phyloP scores from a whole-genome alignment of 345 rosid genomes.

The Eucalyptus curtisii region DNA sequence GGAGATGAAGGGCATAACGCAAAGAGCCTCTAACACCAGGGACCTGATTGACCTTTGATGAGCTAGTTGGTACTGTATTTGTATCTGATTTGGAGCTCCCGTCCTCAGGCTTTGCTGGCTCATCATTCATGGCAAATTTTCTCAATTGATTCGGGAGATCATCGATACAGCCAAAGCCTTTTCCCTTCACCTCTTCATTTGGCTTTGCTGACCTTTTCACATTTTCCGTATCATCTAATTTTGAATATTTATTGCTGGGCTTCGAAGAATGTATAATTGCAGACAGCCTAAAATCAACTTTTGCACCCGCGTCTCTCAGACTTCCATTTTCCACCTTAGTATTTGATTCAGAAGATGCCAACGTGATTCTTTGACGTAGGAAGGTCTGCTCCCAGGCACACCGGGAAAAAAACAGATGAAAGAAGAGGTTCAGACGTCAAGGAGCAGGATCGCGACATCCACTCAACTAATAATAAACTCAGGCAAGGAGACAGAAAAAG shows the following conservation, averaged over 20 bases:
- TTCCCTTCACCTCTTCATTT: not conserved
- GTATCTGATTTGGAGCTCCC: not conserved
- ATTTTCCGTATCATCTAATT: not conserved
- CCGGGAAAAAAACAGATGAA: not conserved
- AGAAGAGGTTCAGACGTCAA: not conserved
- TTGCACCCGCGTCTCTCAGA: not conserved
- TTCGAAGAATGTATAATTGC: not conserved
- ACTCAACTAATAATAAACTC: not conserved
- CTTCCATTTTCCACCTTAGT: not conserved
- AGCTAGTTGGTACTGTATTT: not conserved
- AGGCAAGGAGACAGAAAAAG: not conserved
- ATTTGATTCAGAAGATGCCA: conserved; percentile 33
- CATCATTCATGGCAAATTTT: not conserved
- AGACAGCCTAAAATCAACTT: not conserved
- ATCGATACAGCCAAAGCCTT: not conserved
- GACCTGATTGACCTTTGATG: conserved; percentile 38
- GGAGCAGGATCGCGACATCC: not conserved
- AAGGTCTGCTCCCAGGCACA: conserved; percentile 40
- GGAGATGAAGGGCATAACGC: conserved; percentile 88
- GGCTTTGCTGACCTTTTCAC: not conserved
- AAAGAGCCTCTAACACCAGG: conserved; percentile 47
- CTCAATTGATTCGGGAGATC: not conserved
- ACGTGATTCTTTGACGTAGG: conserved; percentile 71
- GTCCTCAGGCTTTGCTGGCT: not conserved
- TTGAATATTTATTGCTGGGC: not conserved